These are phyloP conservation scores for Macrophomina tecta DNA, from an alignment of 2,329 filamentous ascomycete species.

Conservation along the genomic window DNA sequence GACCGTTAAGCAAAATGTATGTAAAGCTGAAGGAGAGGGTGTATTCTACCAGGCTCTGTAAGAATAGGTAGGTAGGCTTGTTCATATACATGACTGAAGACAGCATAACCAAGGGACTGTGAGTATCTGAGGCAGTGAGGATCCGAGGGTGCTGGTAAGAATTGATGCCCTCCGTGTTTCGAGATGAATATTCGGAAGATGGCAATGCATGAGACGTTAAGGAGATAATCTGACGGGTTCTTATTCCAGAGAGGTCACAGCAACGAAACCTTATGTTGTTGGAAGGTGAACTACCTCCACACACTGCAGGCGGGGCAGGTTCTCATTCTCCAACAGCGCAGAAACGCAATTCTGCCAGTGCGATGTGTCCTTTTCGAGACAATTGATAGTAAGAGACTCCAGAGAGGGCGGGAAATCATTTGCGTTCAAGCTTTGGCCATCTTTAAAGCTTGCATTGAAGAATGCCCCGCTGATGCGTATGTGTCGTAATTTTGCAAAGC, in stretches of 20 bases:
- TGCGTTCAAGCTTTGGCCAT: neutral
- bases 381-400: neutral
- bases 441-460: neutral
- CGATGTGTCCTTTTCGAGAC: neutral
- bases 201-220: too few species aligned
- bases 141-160: too few species aligned
- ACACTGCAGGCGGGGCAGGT: neutral
- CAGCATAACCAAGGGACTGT: too few species aligned
- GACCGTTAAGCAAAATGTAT: too few species aligned
- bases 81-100: too few species aligned
- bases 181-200: too few species aligned
- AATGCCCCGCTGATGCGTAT: neutral
- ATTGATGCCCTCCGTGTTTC: too few species aligned
- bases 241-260: neutral
- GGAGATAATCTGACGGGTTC: too few species aligned
- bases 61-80: too few species aligned
- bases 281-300: neutral
- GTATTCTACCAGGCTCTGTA: too few species aligned
- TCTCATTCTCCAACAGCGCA: neutral
- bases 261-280: neutral
- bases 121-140: too few species aligned
- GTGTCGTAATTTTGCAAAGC: neutral
- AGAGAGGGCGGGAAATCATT: neutral
- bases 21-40: too few species aligned
- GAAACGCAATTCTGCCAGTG: neutral